Evolutionary conservation across 2,329 filamentous ascomycete genomes (phyloP), one percentile per base, ranked within the genome.

Genomic region (Xylaria sp.): DNA sequence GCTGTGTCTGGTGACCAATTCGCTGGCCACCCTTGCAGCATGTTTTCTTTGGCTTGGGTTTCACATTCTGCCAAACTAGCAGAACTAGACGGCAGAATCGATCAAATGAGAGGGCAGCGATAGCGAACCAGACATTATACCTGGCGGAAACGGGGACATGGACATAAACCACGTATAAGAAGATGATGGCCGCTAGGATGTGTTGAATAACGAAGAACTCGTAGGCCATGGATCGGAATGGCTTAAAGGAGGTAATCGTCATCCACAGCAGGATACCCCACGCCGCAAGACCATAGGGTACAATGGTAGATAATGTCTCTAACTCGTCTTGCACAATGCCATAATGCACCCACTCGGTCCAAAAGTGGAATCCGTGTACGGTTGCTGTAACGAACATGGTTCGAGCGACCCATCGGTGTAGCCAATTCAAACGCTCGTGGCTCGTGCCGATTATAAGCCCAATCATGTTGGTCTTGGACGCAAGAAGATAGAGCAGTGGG

Each of bases 131-230:
- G 44, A 93, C 79, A 63, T 90, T 88, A 75, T 88, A 88, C 33
- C 81, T 82, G 6, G 89, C 86, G 57, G 86, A 85, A 7, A 75
- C 74, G 0, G 90, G 90, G 3, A 91, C 84, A 76, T 93, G 90
- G 44, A 85, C 80, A 73, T 90, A 88, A 10, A 92, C 78, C 48
- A 91, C 81, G 80, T 87, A 90, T 44, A 92, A 79, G 74, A 93
- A 86, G 28, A 90, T 75, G 36, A 86, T 82, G 65, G 89, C 89
- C 3, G 88, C 86, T 17, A 87, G 77, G 31, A 92, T 80, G 76
- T 93, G 91, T 77, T 93, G 91, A 3, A 88, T 73, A 17, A 93
- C 86, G 75, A 92, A 93, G 0, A 92, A 68, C 79, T 93, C 91
- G 76, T 93, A 93, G 6, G 85, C 84, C 80, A 89, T 82, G n/a